phyloP scores from a whole-genome alignment of 129 eudicot genomes.

The Pittosporum tobira region DNA sequence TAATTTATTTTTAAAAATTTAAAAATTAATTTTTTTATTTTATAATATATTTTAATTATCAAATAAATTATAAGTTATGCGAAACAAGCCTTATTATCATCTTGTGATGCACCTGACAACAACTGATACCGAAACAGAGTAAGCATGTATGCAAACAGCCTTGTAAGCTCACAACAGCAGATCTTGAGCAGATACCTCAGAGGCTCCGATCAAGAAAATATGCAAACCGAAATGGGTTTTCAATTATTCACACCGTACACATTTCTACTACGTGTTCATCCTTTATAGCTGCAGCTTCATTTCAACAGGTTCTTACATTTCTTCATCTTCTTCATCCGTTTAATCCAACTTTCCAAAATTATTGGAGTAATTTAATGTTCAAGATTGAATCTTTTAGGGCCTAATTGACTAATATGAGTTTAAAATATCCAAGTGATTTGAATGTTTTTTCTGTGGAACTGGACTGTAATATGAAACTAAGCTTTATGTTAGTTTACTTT shows the following conservation, averaged over 20 bases:
- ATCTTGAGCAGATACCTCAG: constrained; percentile 21
- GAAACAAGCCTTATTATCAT: too few species aligned
- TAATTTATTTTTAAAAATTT: too few species aligned
- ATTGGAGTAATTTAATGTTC: not conserved
- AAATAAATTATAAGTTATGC: too few species aligned
- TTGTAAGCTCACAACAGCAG: too few species aligned
- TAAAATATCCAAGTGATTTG: not conserved
- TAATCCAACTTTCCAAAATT: not conserved
- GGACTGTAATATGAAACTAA: constrained; percentile 3
- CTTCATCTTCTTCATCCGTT: not conserved
- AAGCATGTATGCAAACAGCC: too few species aligned
- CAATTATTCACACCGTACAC: constrained; percentile 23
- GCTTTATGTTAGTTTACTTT: not conserved
- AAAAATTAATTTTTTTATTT: too few species aligned
- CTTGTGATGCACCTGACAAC: too few species aligned
- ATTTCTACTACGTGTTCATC: constrained; percentile 31
- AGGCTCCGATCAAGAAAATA: constrained; percentile 26
- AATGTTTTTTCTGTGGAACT: not conserved
- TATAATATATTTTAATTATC: too few species aligned
- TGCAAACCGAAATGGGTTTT: constrained; percentile 35
- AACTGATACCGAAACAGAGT: too few species aligned
- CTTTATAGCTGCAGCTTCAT: constrained; percentile 51
- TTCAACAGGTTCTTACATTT: constrained; percentile 48
- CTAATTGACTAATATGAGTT: constrained; percentile 14
- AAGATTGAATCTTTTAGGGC: constrained; percentile 5